These are phyloP conservation scores for Batrachochytrium dendrobatidis DNA, from an alignment of 371 early-diverging fungal species.

Conservation along the genomic window DNA sequence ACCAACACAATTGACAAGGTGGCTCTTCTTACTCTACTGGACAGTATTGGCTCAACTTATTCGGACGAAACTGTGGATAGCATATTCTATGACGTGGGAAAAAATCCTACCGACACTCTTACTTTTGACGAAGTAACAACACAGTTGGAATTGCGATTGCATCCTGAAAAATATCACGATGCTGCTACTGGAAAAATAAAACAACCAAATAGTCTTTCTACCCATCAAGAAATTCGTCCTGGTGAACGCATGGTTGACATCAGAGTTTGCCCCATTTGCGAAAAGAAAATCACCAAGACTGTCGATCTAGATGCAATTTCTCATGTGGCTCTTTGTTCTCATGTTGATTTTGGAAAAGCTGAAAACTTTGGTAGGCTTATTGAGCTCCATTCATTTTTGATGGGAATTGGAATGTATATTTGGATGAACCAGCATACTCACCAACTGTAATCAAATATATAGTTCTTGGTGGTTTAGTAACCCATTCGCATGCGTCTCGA, in stretches of 20 bases:
- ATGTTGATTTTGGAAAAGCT: slow-evolving; percentile 54
- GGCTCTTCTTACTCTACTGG: slow-evolving; percentile 68
- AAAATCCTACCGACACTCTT: slow-evolving; percentile 55
- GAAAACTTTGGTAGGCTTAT: slow-evolving; percentile 30
- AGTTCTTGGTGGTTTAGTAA: slow-evolving; percentile 69
- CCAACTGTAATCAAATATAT: neutral
- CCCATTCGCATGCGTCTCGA: slow-evolving; percentile 67
- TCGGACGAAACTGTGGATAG: slow-evolving; percentile 56
- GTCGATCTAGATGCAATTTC: slow-evolving; percentile 69
- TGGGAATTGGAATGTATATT: too few relatives aligned
- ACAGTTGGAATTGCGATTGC: slow-evolving; percentile 47
- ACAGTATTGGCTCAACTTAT: slow-evolving; percentile 64
- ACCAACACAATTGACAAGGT: slow-evolving; percentile 46
- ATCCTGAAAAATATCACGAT: slow-evolving; percentile 16
- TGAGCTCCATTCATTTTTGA: too few relatives aligned
- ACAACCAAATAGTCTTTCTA: slow-evolving; percentile 14
- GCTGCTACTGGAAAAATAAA: slow-evolving; percentile 12
- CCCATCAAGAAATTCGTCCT: slow-evolving; percentile 5
- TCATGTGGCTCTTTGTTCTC: slow-evolving; percentile 68
- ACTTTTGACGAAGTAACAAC: slow-evolving; percentile 57
- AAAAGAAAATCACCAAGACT: slow-evolving; percentile 46
- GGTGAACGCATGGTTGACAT: slow-evolving; percentile 61
- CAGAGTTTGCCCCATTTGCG: slow-evolving; percentile 66
- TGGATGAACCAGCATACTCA: too few relatives aligned
- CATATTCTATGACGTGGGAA: slow-evolving; percentile 49